Conservation (phyloP, 1,284 basidiomycete genomes). For the Leccinum solheimii region DNA sequence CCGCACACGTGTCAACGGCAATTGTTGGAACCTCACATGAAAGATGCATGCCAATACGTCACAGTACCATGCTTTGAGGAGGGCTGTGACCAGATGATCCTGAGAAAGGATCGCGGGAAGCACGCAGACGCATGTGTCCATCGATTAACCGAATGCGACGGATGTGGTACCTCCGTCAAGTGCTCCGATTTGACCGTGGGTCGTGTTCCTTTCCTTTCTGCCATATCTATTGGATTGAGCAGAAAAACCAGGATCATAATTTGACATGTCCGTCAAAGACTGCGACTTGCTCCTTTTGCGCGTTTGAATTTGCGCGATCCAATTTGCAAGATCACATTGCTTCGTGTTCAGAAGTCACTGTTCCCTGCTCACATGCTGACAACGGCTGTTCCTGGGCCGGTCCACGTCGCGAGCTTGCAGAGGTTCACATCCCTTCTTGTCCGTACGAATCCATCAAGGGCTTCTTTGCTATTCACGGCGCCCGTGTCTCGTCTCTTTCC, state of each 20-base stretch:
- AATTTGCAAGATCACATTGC: slow-evolving; percentile 38
- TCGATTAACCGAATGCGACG: slow-evolving; percentile 38
- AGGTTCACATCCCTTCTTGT: slow-evolving; percentile 50
- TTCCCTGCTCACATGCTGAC: slow-evolving; percentile 50
- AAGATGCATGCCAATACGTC: slow-evolving; percentile 59
- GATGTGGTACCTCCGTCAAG: slow-evolving; percentile 38
- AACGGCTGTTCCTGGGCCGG: slow-evolving; percentile 61
- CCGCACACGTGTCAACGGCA: slow-evolving; percentile 68
- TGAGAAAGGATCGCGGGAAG: slow-evolving; percentile 46
- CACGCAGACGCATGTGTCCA: slow-evolving; percentile 39
- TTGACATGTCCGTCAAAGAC: slow-evolving; percentile 39
- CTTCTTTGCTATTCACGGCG: slow-evolving; percentile 53
- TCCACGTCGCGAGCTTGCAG: slow-evolving; percentile 40
- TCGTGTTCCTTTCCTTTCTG: slow-evolving; percentile 7
- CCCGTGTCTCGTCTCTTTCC: slow-evolving; percentile 45
- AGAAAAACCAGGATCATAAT: slow-evolving; percentile 37
- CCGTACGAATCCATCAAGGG: slow-evolving; percentile 63
- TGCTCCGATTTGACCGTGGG: slow-evolving; percentile 39
- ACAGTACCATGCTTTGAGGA: slow-evolving; percentile 54
- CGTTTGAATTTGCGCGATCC: slow-evolving; percentile 36
- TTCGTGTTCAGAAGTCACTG: slow-evolving; percentile 40
- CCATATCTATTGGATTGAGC: slow-evolving; percentile 3
- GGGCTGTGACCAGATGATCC: slow-evolving; percentile 45
- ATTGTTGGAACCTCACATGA: slow-evolving; percentile 62
- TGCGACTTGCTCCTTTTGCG: slow-evolving; percentile 43